These are phyloP conservation scores for Talaromyces sp. DNA, from an alignment of 2,329 filamentous ascomycete species.

Conservation along the genomic window DNA sequence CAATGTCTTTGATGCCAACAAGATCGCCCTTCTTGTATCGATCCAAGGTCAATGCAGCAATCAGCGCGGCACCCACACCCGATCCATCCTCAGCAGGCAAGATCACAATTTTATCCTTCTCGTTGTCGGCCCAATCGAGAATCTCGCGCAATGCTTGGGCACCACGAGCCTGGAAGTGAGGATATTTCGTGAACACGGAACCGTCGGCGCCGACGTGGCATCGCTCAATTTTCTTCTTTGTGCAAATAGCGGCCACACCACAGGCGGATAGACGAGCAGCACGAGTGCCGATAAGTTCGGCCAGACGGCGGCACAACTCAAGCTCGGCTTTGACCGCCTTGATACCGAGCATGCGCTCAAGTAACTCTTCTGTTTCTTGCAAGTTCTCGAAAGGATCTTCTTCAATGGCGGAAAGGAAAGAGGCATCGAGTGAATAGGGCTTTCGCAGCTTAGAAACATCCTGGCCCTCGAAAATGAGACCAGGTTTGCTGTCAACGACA, in stretches of 20 bases:
- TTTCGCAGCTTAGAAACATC: constrained; percentile 75
- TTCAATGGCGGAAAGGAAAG: constrained; percentile 88
- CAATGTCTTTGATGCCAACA: constrained; percentile 52
- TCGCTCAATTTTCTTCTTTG: constrained; percentile 82
- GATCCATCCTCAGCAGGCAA: constrained; percentile 89
- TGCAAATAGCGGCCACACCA: constrained; percentile 92
- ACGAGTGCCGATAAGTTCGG: constrained; percentile 91
- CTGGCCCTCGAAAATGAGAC: constrained; percentile 76
- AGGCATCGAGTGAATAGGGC: constrained; percentile 84
- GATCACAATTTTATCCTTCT: constrained; percentile 82
- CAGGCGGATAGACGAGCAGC: constrained; percentile 89
- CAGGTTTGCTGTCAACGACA: constrained; percentile 70
- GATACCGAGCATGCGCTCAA: constrained; percentile 70
- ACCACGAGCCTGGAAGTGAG: constrained; percentile 91
- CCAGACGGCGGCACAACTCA: constrained; percentile 79
- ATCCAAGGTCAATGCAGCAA: constrained; percentile 68
- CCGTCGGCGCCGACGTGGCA: constrained; percentile 97
- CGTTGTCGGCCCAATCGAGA: constrained; percentile 82
- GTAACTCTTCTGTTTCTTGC: constrained; percentile 77
- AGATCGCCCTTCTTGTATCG: constrained; percentile 56
- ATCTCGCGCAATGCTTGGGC: constrained; percentile 89
- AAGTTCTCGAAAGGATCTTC: constrained; percentile 96
- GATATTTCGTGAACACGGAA: constrained; percentile 98
- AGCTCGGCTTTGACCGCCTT: constrained; percentile 69
- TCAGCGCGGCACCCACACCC: constrained; percentile 93